Evolutionary conservation across 2,329 filamentous ascomycete genomes (phyloP), one percentile per base, ranked within the genome.

Genomic region (Neonectria ditissima): DNA sequence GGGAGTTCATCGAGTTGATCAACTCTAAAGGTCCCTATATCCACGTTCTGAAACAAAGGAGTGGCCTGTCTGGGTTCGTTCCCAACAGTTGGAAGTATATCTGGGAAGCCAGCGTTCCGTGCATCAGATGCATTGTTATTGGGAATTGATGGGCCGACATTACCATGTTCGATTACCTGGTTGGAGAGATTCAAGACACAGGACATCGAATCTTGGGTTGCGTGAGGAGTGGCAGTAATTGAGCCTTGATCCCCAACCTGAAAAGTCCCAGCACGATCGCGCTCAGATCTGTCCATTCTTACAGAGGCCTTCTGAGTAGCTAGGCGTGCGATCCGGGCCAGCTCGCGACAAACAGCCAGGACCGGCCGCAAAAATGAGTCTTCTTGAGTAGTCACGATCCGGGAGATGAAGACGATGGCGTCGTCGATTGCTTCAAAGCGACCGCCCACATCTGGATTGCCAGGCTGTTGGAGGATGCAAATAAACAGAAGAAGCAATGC

Each of bases 1-100:
- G 56, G 56, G 14, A 59, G 50, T 24, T 51, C 56, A 30, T 53
- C 28, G n/a, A 59, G 56, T 10, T 59, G 56, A 41, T 59, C 28
- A 18, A 52, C 22, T 14, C 48, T 18, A 10, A 59, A 28, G 28
- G 24, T 34, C 13, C 48, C 56, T 16, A 32, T 9, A 11, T 59
- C 41, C 6, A 16, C 10, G 24, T 52, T 41, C 8, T 39, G 22
- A 10, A 30, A 16, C 20, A 28, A 20, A 5, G 50, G 30, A 20
- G 11, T 26, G n/a, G 32, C 43, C 7, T 37, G 16, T 2, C 41
- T 48, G 2, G 28, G 14, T 16, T 28, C 28, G 24, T 16, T 13
- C 2, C 4, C 22, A 24, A 22, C 13, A 5, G 9, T 14, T 34
- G 45, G 24, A 24, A 47, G 16, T 8, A 18, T 30, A 10, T 39